These are phyloP conservation scores for Penicillium freii DNA, from an alignment of 2,329 filamentous ascomycete species.

Conservation along the genomic window DNA sequence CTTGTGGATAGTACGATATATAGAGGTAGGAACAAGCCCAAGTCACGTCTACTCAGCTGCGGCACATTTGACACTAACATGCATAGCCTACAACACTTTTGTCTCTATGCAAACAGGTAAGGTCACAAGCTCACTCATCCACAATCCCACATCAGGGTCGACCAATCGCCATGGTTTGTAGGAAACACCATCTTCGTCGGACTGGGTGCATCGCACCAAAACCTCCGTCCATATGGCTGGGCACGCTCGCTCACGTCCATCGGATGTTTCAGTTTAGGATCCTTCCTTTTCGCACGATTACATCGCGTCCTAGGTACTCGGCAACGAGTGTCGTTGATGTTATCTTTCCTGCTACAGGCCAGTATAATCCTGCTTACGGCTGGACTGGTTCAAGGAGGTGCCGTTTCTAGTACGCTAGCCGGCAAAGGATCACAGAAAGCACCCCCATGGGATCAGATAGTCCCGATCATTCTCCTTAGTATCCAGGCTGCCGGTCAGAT, in stretches of 20 bases:
- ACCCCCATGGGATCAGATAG: slow-evolving; percentile 25
- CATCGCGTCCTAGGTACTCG: slow-evolving; percentile 27
- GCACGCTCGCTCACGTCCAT: slow-evolving; percentile 46
- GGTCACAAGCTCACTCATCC: background rate
- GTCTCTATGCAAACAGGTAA: slow-evolving; percentile 42
- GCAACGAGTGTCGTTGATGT: slow-evolving; percentile 25
- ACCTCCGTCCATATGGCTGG: slow-evolving; percentile 44
- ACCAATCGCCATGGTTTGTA: slow-evolving; percentile 4
- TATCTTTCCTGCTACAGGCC: slow-evolving; percentile 32
- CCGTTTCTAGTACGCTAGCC: slow-evolving; percentile 21
- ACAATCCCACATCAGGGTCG: background rate
- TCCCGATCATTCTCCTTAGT: slow-evolving; percentile 32
- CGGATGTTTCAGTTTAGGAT: slow-evolving; percentile 44
- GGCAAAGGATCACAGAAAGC: background rate
- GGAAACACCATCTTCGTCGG: slow-evolving; percentile 48
- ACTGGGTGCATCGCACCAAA: slow-evolving; percentile 42
- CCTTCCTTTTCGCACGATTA: slow-evolving; percentile 41
- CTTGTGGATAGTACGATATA: slow-evolving; percentile 34
- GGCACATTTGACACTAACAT: background rate
- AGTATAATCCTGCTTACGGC: slow-evolving; percentile 30
- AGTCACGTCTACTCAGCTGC: background rate
- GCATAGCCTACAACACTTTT: slow-evolving; percentile 44
- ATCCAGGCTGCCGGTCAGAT: slow-evolving; percentile 36
- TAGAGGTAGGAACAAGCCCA: slow-evolving; percentile 21
- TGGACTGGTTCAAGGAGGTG: slow-evolving; percentile 25